Evolutionary conservation across 2,329 filamentous ascomycete genomes (phyloP).

Genomic region (Aspergillus tamarii): DNA sequence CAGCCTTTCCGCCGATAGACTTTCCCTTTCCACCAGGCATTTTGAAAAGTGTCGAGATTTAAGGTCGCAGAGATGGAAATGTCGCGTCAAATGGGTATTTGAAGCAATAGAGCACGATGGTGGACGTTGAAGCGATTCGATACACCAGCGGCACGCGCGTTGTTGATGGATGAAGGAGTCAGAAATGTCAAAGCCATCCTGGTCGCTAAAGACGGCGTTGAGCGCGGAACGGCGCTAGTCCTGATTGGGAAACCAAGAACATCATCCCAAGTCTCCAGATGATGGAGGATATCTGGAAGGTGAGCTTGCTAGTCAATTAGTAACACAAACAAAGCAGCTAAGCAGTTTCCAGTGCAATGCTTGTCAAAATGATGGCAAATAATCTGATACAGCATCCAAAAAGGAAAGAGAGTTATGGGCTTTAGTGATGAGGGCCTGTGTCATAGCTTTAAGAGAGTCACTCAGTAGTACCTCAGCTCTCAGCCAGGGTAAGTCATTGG

Average conservation of each 20-base stretch:
- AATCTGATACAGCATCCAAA: not conserved
- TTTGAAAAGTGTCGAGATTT: constrained; percentile 34
- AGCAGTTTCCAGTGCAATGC: not conserved
- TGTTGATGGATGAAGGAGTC: constrained; percentile 49
- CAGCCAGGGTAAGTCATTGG: constrained; percentile 1
- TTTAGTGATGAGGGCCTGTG: constrained; percentile 1
- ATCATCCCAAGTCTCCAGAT: constrained; percentile 23
- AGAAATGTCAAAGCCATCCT: constrained; percentile 43
- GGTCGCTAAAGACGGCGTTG: constrained; percentile 41
- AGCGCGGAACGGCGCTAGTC: constrained; percentile 38
- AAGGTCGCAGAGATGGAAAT: constrained; percentile 29
- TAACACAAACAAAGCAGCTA: not conserved
- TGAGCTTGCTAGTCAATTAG: constrained; percentile 1
- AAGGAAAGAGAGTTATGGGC: not conserved
- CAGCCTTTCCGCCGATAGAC: constrained; percentile 86
- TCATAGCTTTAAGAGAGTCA: constrained; percentile 17
- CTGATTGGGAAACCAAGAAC: constrained; percentile 33
- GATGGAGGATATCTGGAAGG: constrained; percentile 14
- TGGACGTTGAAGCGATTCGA: constrained; percentile 35
- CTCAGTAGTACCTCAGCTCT: constrained; percentile 7
- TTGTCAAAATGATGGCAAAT: not conserved
- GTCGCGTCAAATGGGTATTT: constrained; percentile 30
- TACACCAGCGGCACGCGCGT: constrained; percentile 38
- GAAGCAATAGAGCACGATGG: constrained; percentile 27
- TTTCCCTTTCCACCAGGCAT: constrained; percentile 94